phyloP scores from a whole-genome alignment of 352 stramenopile genomes.

The Elongisporangium undulatum region DNA sequence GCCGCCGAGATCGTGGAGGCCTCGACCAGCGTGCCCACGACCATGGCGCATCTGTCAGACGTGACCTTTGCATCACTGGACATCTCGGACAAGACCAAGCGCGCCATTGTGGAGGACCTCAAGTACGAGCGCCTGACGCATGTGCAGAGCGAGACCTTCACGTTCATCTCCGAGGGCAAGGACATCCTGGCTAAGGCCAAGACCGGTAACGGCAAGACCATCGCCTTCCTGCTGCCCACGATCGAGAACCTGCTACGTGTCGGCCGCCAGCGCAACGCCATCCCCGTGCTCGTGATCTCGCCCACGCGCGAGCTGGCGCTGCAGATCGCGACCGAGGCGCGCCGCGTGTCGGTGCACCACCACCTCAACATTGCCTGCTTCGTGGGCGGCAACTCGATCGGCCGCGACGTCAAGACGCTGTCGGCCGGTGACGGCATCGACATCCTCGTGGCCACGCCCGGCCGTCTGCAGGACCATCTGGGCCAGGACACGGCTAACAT shows the following conservation, averaged over 20 bases:
- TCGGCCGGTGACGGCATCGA: constrained; percentile 48
- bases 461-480: constrained; percentile 94
- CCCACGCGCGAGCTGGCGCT: constrained; percentile 95
- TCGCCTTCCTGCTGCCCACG: constrained; percentile 78
- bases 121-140: constrained; percentile 87
- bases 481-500: constrained; percentile 90
- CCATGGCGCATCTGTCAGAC: constrained; percentile 50
- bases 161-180: constrained; percentile 59
- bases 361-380: constrained; percentile 56
- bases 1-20: constrained; percentile 1
- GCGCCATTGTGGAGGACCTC: constrained; percentile 78
- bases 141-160: constrained; percentile 87
- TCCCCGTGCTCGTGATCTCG: constrained; percentile 92
- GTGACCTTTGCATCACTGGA: constrained; percentile 47
- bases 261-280: constrained; percentile 59
- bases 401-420: constrained; percentile 46
- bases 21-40: constrained; percentile 15
- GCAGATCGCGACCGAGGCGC: constrained; percentile 91
- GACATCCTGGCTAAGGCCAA: constrained; percentile 92
- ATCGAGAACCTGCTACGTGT: constrained; percentile 75
- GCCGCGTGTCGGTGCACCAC: constrained; percentile 86
- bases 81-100: constrained; percentile 54
- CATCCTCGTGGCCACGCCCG: constrained; percentile 96
- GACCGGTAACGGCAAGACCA: constrained; percentile 90
- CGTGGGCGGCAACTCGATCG: constrained; percentile 89